Evolutionary conservation across 202 grass and related monocot species (phyloP), one percentile per base, ranked within the genome.

Genomic region (Setaria viridis): DNA sequence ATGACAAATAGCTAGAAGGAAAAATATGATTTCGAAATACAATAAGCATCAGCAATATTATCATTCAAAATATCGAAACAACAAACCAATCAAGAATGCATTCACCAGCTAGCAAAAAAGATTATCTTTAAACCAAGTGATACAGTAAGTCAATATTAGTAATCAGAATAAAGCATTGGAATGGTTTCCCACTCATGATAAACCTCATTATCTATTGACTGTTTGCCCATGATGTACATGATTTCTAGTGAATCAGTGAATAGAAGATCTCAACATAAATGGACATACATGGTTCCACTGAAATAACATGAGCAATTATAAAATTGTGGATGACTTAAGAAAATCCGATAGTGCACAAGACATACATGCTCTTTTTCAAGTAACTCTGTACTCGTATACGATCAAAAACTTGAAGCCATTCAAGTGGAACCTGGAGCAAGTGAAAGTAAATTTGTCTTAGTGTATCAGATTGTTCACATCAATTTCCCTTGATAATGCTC

Each of bases 341-440:
- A 53, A 33, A 25, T 0, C 16, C 62, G 0, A 15, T 19, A 56
- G 32, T 16, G 3, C 0, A 71, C 34, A 77, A 54, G 49, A 77
- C 85, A 69, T 91, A 90, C 93, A 13, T 39, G 80, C 42, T 90
- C 55, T 72, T 92, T 80, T 47, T 90, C 67, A 88, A 80, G 74
- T 81, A 94, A 46, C 78, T 86, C 41, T 62, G 67, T 9, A 86
- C 73, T 16, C 79, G 81, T 33, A 86, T n/a, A 25, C 49, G 45
- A 81, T 88, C 74, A 74, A 92, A 92, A 73, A 78, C 49, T 79
- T 74, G 54, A 77, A 94, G 85, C 93, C 93, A 92, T 33, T 94
- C 93, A 84, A 90, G 81, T 74, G 93, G 93, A 80, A 92, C 85
- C 90, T 94, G 70, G 10, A 71, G 56, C 11, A 63, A 76, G 45